Evolutionary conservation across 257 asterid genomes (phyloP), one percentile per base, ranked within the genome.

Genomic region (Vinca minor): DNA sequence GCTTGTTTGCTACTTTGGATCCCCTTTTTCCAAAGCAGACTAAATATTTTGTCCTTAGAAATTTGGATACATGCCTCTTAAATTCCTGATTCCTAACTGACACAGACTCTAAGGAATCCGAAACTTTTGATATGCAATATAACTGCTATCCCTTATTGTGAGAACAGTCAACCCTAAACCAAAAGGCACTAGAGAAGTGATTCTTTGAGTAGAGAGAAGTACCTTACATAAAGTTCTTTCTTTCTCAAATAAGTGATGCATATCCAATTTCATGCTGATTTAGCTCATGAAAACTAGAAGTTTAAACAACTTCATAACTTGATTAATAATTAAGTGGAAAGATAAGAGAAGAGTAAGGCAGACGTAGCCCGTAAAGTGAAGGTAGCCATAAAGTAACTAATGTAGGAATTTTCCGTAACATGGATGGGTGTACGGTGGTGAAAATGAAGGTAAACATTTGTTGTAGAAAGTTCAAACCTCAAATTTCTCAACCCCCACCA

Each of bases 401-500:
- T 6, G 17, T 31, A 5, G 7, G 41, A 31, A 55, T 28, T 28
- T 55, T 44, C 15, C 48, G n/a, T 13, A 4, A 53, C 38, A 28
- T 55, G 60, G 14, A 17, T 17, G 1, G 39, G 29, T 12, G 35
- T 34, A 56, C 32, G 13, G 60, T 36, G 15, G 20, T 3, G 18
- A 15, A 11, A 46, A 8, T 25, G 34, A 31, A 41, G 38, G 42
- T 12, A 15, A 13, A 52, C 34, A 39, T 49, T 25, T 11, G n/a
- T 36, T 34, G 47, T 25, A 5, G 26, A 52, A 55, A 48, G 18
- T 39, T 36, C 79, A 57, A 36, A 92, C 97, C 98, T 89, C 81
- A 93, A 76, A 73, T 93, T 93, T 73, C 97, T 78, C 65, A 93
- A 78, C 64, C 98, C 98, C 98, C 98, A 89, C 98, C 98, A 93